Conservation (phyloP, 768 basidiomycete species). For the Collybia sordida region DNA sequence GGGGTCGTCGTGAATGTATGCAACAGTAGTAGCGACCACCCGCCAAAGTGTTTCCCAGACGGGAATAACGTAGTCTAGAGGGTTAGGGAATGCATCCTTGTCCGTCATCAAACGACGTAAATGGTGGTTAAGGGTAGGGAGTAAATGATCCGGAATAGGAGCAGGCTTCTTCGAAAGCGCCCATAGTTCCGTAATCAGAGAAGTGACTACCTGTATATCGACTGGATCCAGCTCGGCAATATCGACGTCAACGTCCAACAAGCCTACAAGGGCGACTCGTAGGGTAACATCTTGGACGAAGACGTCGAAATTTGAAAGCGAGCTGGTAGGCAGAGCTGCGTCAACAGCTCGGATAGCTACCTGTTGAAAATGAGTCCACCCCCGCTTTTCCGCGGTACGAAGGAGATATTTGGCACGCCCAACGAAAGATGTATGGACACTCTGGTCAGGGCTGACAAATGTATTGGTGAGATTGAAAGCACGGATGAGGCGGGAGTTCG, state of each 20-base stretch:
- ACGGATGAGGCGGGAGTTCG: constrained; percentile 33
- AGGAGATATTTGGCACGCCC: constrained; percentile 27
- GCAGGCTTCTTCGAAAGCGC: constrained; percentile 36
- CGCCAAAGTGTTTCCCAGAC: constrained; percentile 67
- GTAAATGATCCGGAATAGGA: constrained; percentile 27
- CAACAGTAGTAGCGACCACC: constrained; percentile 45
- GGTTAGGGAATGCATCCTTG: constrained; percentile 28
- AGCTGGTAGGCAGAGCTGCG: constrained; percentile 12
- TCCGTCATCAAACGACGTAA: constrained; percentile 43
- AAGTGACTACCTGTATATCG: constrained; percentile 36
- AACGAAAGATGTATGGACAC: constrained; percentile 35
- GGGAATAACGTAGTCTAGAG: constrained; percentile 55
- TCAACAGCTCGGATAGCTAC: constrained; percentile 29
- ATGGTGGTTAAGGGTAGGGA: constrained; percentile 31
- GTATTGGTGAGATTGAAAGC: constrained; percentile 45
- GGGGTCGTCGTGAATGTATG: constrained; percentile 31
- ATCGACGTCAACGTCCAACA: constrained; percentile 34
- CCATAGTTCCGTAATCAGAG: constrained; percentile 48
- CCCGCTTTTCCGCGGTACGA: constrained; percentile 18
- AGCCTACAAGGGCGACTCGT: constrained; percentile 37
- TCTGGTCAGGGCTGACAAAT: constrained; percentile 42
- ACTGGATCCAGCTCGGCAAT: constrained; percentile 24
- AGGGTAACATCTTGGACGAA: constrained; percentile 47
- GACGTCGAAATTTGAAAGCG: constrained; percentile 26
- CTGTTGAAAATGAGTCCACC: constrained; percentile 33